Percentiles rank a stretch among this genome's conserved stretches.
Conservation (phyloP, 441 rosid genomes). For the Euphorbia schlechtendalii region DNA sequence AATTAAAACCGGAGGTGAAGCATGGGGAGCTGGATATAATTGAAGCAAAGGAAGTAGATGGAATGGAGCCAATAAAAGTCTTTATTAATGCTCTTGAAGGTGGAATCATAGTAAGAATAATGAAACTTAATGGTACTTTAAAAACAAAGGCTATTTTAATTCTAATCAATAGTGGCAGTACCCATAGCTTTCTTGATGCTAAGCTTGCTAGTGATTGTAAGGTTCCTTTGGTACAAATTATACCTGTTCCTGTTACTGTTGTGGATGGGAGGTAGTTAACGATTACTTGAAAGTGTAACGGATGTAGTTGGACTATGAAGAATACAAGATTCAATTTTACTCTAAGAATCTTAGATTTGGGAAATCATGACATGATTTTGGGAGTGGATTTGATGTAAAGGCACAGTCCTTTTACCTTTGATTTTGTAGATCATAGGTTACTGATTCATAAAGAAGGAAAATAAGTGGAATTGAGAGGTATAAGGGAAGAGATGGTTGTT, state of each 20-base stretch:
- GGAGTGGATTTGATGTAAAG: conserved; percentile 2
- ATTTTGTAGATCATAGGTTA: too few species aligned
- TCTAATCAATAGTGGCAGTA: not conserved
- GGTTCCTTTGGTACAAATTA: not conserved
- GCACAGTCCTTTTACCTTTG: too few species aligned
- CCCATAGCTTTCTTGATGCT: not conserved
- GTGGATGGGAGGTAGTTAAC: not conserved
- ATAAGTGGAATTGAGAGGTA: too few species aligned
- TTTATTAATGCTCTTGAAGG: not conserved
- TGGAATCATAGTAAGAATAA: not conserved
- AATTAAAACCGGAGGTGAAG: too few species aligned
- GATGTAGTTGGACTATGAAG: not conserved
- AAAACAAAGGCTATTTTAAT: not conserved
- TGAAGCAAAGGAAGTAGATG: rapidly evolving
- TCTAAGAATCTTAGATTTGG: not conserved
- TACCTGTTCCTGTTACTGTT: not conserved
- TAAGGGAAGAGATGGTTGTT: too few species aligned
- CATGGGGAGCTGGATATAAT: too few species aligned
- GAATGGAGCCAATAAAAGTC: too few species aligned
- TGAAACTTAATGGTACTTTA: too few species aligned
- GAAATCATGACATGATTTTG: not conserved
- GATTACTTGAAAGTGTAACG: not conserved
- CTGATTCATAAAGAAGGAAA: too few species aligned
- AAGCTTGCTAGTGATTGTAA: not conserved
- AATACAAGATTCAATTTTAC: not conserved